phyloP scores from a whole-genome alignment of 495 filamentous ascomycete species.

The Hypoxylon fragiforme region DNA sequence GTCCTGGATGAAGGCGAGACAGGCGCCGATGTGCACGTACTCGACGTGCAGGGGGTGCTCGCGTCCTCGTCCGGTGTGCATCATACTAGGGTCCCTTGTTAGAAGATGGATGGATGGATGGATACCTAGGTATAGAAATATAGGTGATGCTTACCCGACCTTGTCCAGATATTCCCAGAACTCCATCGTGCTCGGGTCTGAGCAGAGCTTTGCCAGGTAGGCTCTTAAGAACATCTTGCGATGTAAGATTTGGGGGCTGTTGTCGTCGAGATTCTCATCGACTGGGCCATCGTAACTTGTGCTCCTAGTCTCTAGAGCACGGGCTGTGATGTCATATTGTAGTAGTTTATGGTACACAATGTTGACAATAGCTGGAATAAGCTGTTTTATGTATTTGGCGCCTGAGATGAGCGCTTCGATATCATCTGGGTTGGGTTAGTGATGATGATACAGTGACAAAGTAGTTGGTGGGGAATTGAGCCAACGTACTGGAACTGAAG shows the following conservation, averaged over 20 bases:
- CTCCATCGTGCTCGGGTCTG: conserved; percentile 70
- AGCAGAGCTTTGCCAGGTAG: conserved; percentile 70
- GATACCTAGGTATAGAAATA: too few species aligned
- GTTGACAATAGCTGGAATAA: conserved; percentile 72
- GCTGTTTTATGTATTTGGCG: conserved; percentile 70
- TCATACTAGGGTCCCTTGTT: conserved; percentile 50
- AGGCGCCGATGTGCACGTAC: conserved; percentile 73
- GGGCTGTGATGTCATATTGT: conserved; percentile 74
- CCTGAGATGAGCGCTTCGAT: conserved; percentile 67
- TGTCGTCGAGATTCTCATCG: conserved; percentile 62
- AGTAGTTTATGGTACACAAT: conserved; percentile 80
- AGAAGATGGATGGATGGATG: not conserved
- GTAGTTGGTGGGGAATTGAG: not conserved
- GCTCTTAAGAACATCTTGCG: conserved; percentile 76
- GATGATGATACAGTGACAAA: not conserved
- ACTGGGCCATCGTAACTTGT: conserved; percentile 65
- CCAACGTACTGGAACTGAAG: conserved; percentile 63
- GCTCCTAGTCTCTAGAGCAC: conserved; percentile 66
- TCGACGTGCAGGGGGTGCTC: conserved; percentile 70
- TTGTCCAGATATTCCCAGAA: conserved; percentile 82
- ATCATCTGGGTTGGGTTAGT: conserved; percentile 49
- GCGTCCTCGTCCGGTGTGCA: conserved; percentile 69
- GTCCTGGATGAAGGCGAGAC: conserved; percentile 71
- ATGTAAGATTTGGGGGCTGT: conserved; percentile 70
- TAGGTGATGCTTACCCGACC: conserved; percentile 56